These are phyloP conservation scores for Triadica sebifera DNA, from an alignment of 345 rosid species.

Conservation along the genomic window DNA sequence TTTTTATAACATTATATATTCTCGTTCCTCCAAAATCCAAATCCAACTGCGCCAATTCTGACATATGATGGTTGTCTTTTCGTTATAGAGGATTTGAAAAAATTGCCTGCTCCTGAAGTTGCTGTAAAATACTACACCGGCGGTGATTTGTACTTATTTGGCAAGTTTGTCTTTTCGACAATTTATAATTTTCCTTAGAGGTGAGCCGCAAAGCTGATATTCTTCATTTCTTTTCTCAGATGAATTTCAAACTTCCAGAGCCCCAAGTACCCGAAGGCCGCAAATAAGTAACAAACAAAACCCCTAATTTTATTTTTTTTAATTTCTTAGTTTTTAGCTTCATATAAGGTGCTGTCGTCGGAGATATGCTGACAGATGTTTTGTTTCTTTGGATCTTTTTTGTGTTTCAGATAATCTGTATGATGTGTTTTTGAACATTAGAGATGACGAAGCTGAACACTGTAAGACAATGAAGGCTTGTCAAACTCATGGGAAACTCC, in stretches of 20 bases:
- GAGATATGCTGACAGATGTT: background rate
- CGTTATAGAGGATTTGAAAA: slow-evolving; percentile 72
- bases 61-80: slow-evolving; percentile 6
- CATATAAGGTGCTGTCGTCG: background rate
- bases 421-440: slow-evolving; percentile 80
- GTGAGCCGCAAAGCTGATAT: slow-evolving; percentile 5
- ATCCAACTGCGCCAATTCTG: background rate
- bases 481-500: slow-evolving; percentile 80
- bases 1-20: background rate
- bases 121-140: slow-evolving; percentile 89
- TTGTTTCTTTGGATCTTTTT: background rate
- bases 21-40: background rate
- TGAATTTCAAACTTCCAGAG: slow-evolving; percentile 90
- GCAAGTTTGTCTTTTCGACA: slow-evolving; percentile 40
- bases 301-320: background rate
- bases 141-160: slow-evolving; percentile 84
- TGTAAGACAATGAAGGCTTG: slow-evolving; percentile 96
- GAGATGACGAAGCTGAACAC: slow-evolving; percentile 98
- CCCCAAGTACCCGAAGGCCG: slow-evolving; percentile 87
- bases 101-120: slow-evolving; percentile 80
- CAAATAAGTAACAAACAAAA: slow-evolving; percentile 53
- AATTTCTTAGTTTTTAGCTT: background rate
- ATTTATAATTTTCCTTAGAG: background rate
- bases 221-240: slow-evolving; percentile 42
- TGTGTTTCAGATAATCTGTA: slow-evolving; percentile 67